A percentile compares a stretch with the other conserved stretches of the same genome.
Evolutionary conservation across 2,329 filamentous ascomycete genomes (phyloP).

Genomic region (Nemania abortiva): DNA sequence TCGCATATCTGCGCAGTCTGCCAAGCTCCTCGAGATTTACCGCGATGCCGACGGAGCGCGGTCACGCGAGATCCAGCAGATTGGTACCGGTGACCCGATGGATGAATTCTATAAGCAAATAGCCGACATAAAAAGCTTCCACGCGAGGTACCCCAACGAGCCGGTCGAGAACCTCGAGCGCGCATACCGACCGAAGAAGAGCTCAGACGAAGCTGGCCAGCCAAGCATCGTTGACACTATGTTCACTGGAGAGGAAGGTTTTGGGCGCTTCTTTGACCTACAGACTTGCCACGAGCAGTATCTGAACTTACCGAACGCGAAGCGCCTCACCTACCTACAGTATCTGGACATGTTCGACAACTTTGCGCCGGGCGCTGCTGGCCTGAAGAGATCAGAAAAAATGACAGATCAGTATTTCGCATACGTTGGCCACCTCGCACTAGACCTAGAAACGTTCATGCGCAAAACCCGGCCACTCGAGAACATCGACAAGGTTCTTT

Average conservation of each 20-base stretch:
- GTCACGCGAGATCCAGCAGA: conserved; percentile 83
- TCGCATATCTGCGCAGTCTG: conserved; percentile 88
- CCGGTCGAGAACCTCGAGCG: conserved; percentile 94
- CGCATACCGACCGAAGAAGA: conserved; percentile 81
- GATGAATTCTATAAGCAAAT: conserved; percentile 92
- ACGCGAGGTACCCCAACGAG: conserved; percentile 92
- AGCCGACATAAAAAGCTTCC: conserved; percentile 84
- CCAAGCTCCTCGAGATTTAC: conserved; percentile 84
- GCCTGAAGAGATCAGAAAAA: conserved; percentile 84
- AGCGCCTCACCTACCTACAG: conserved; percentile 88
- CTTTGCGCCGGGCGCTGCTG: conserved; percentile 79
- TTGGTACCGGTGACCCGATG: conserved; percentile 87
- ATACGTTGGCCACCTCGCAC: conserved; percentile 83
- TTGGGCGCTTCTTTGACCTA: conserved; percentile 91
- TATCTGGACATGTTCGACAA: conserved; percentile 93
- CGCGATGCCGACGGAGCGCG: conserved; percentile 79
- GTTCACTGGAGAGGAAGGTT: conserved; percentile 96
- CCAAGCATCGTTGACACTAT: conserved; percentile 84
- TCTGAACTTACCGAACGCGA: conserved; percentile 87
- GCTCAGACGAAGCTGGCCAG: conserved; percentile 70
- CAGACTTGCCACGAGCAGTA: conserved; percentile 87
- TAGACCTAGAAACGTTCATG: conserved; percentile 91
- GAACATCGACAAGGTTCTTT: conserved; percentile 82
- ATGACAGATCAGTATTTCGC: conserved; percentile 92
- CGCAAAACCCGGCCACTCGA: conserved; percentile 86